Conservation (phyloP, 2,329 filamentous ascomycete species). For the Didymella lethalis region DNA sequence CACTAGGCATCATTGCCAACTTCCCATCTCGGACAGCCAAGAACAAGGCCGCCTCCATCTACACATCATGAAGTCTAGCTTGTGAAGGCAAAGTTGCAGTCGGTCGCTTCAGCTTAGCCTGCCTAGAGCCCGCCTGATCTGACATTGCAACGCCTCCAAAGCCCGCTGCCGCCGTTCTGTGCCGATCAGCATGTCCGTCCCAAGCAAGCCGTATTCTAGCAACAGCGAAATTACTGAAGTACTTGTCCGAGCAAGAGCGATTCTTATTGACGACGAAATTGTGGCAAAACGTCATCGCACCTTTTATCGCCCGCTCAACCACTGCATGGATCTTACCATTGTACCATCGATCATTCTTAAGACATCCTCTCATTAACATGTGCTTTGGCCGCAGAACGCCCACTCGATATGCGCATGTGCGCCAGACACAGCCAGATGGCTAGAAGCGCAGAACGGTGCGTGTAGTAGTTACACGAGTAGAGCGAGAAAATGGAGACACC, state of each 20-base stretch:
- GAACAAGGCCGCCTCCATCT: background rate
- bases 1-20: background rate
- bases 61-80: background rate
- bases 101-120: background rate
- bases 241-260: background rate
- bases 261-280: background rate
- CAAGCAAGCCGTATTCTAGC: too few species aligned
- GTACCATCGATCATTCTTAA: background rate
- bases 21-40: background rate
- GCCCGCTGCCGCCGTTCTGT: background rate
- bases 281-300: background rate
- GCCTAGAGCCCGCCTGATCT: background rate
- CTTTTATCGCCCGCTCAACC: background rate
- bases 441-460: background rate
- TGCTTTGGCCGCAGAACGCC: background rate
- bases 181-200: background rate
- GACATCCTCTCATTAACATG: background rate
- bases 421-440: background rate
- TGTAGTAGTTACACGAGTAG: background rate
- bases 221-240: background rate
- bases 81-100: background rate
- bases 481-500: background rate
- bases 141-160: background rate
- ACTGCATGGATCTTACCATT: background rate
- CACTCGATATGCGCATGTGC: constrained; percentile 1